These are phyloP conservation scores for Theileria orientalis DNA, from an alignment of 169 alveolate genomes.

Conservation along the genomic window DNA sequence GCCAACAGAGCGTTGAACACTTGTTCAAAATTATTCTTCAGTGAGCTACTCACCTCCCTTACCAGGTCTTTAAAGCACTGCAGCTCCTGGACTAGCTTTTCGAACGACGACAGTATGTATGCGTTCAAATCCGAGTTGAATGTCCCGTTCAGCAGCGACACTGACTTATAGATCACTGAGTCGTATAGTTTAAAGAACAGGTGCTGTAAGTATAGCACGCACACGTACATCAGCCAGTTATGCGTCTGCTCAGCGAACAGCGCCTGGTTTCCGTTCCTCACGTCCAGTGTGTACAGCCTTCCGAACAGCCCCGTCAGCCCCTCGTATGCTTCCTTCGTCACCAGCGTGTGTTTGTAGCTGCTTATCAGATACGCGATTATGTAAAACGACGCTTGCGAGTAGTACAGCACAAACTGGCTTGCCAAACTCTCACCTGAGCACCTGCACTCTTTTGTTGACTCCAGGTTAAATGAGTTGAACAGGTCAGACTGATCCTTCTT, in stretches of 20 bases:
- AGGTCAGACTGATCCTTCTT: not conserved
- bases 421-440: conserved; percentile 21
- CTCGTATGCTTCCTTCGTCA: conserved; percentile 15
- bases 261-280: not conserved
- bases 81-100: conserved; percentile 29
- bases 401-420: conserved; percentile 20
- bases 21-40: conserved; percentile 19
- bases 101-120: not conserved
- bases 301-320: conserved; percentile 31
- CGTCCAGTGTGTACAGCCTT: not conserved
- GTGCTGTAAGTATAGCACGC: conserved; percentile 44
- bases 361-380: conserved; percentile 11
- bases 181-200: conserved; percentile 40
- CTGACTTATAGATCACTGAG: conserved; percentile 2
- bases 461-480: not conserved
- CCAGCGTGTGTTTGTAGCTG: not conserved
- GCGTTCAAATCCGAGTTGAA: not conserved
- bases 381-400: conserved; percentile 44
- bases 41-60: conserved; percentile 24
- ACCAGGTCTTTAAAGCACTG: conserved; percentile 8
- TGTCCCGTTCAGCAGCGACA: not conserved
- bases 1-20: conserved; percentile 33
- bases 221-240: conserved; percentile 28
- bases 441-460: conserved; percentile 6
- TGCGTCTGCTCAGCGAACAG: conserved; percentile 14